Conservation (phyloP, 805 yeast species). For the Candida dendrica region DNA sequence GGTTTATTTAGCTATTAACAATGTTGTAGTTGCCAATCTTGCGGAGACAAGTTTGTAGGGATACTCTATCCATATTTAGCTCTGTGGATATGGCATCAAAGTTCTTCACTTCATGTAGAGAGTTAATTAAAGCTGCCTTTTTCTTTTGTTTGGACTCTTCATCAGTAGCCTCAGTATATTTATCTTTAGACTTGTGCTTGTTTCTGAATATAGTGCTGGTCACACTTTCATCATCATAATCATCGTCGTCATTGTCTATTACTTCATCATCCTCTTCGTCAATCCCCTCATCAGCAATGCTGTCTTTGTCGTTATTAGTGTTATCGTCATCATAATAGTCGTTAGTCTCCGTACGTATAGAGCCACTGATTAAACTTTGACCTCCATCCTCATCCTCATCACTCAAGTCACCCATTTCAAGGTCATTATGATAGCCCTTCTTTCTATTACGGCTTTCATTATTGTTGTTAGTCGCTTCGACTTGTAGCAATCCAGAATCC, state of each 20-base stretch:
- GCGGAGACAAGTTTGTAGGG: slow-evolving; percentile 43
- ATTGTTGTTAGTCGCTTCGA: background rate
- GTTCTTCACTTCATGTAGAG: slow-evolving; percentile 44
- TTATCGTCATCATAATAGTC: background rate
- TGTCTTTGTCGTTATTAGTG: background rate
- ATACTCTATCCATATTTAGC: slow-evolving; percentile 45
- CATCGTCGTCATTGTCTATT: background rate
- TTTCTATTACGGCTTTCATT: slow-evolving; percentile 2
- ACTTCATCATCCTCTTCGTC: background rate
- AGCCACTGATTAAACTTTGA: background rate
- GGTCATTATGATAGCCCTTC: background rate
- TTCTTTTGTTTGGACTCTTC: slow-evolving; percentile 3
- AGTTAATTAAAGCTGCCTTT: slow-evolving; percentile 21
- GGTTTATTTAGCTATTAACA: slow-evolving; percentile 28
- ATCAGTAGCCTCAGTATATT: slow-evolving; percentile 5
- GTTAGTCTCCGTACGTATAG: background rate
- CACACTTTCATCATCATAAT: background rate
- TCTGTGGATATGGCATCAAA: slow-evolving; percentile 69
- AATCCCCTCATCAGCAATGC: background rate
- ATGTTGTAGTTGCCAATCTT: slow-evolving; percentile 44
- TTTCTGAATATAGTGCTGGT: background rate
- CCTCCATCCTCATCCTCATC: slow-evolving; percentile 1
- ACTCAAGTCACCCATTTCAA: background rate
- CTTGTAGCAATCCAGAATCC: slow-evolving; percentile 8
- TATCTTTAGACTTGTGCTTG: background rate